Conservation (phyloP, 345 rosid species). For the Anacardium occidentale region DNA sequence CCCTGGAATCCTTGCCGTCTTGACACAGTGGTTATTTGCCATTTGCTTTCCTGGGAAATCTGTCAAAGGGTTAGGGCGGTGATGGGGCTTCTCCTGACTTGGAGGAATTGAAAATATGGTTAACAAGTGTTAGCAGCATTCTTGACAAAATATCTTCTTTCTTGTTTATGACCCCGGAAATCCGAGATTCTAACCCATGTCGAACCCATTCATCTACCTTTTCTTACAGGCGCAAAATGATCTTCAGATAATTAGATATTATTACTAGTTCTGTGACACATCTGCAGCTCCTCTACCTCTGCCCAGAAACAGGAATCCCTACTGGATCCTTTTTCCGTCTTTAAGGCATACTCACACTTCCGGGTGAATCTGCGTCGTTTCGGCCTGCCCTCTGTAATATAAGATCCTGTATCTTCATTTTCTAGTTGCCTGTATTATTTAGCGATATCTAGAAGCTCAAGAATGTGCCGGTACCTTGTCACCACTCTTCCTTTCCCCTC, state of each 20-base stretch:
- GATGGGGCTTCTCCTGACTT: no score
- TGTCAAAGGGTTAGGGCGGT: no score
- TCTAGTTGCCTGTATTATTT: conserved; percentile 74
- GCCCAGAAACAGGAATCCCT: conserved; percentile 75
- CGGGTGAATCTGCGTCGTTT: conserved; percentile 57
- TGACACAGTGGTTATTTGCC: no score
- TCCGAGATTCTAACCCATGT: no score
- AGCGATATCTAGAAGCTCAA: conserved; percentile 75
- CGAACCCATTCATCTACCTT: neutral
- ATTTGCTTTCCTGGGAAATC: no score
- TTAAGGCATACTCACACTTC: conserved; percentile 46
- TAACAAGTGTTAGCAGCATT: no score
- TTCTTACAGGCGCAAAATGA: conserved; percentile 20
- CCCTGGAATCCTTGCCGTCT: no score
- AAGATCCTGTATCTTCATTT: conserved; percentile 82
- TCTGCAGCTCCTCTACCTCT: conserved; percentile 65
- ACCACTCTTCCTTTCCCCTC: no score
- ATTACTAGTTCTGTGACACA: conserved; percentile 2
- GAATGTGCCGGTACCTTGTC: conserved; percentile 49
- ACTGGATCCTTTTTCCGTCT: conserved; percentile 20
- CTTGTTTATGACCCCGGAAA: no score
- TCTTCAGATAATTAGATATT: neutral
- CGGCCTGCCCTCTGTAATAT: conserved; percentile 60
- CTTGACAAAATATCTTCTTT: no score
- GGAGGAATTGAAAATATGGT: no score